Base-by-base conservation (phyloP, 148 eudicot genomes). In the Amaranthus palmeri region DNA sequence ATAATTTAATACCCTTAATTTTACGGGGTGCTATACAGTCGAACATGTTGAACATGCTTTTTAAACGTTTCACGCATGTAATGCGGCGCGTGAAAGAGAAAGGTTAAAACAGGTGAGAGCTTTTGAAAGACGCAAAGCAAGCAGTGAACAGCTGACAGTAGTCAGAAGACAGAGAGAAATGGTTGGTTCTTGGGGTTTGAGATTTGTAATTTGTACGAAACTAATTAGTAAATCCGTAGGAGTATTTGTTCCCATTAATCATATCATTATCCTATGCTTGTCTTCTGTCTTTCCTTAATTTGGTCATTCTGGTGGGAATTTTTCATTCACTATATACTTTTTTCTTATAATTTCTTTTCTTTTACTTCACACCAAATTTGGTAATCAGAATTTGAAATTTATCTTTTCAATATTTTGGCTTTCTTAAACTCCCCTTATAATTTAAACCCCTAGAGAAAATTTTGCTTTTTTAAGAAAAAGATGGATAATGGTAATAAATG, bases 141-240 rank as follows among this genome's bases (percentile, higher is more conserved):
- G 46, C 43, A 54, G 64, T 17, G 46, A 54, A 46, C 25, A 74
- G 54, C 4, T 1, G 44, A 12, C 18, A 51, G 71, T 5, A 25
- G 8, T 47, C 57, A 0, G 18, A 3, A 10, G 57, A 11, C 10
- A 70, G 15, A 15, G 44, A 11, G 45, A 14, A 46, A 15, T 45
- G 54, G 73, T 43, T 40, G 60, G 36, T 5, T 5, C 36, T 25
- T 25, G 36, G 36, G 36, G 25, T 4, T 8, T 45, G 40, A 72
- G 69, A 64, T 47, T 64, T 77, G 65, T 57, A 56, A 77, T 40
- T 42, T 65, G 75, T 77, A 77, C 70, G 79, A 71, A 71, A 77
- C 42, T 74, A 50, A 63, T 49, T 67, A n/a, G 36, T 25, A 25
- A 25, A 55, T 70, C 51, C 48, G 11, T 54, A 75, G 36, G 36